Evolutionary conservation across 2,329 filamentous ascomycete genomes (phyloP).

Genomic region (Aspergillus ustus): DNA sequence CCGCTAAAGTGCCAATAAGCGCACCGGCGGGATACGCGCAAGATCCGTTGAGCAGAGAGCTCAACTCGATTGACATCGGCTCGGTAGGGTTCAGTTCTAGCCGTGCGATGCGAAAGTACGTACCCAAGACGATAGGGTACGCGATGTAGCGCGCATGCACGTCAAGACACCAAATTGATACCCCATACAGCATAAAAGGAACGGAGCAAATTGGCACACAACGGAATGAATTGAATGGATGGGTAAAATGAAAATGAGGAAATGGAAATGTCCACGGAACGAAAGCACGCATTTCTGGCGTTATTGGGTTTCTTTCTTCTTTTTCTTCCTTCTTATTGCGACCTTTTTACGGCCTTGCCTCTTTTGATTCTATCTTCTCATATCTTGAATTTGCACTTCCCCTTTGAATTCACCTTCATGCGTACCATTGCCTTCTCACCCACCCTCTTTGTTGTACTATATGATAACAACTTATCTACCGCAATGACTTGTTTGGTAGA

Average conservation of each 20-base stretch:
- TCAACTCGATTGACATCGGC: conserved; percentile 58
- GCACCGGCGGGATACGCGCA: conserved; percentile 35
- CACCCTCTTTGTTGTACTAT: conserved; percentile 12
- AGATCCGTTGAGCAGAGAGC: conserved; percentile 62
- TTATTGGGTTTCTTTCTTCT: not conserved
- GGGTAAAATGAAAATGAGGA: conserved; percentile 17
- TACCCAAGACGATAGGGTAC: conserved; percentile 37
- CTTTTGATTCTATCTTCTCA: conserved; percentile 10
- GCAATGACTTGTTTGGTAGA: not conserved
- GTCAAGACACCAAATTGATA: not conserved
- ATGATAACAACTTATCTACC: not conserved
- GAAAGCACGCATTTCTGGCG: conserved; percentile 7
- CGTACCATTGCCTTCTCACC: conserved; percentile 4
- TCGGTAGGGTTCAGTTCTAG: conserved; percentile 35
- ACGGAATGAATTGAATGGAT: conserved; percentile 7
- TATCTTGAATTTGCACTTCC: not conserved
- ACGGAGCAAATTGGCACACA: not conserved
- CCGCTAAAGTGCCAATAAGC: conserved; percentile 48
- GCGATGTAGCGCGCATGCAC: conserved; percentile 26
- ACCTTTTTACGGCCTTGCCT: not conserved
- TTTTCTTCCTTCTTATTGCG: not conserved
- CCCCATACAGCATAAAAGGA: not conserved
- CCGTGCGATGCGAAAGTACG: conserved; percentile 39
- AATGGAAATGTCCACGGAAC: conserved; percentile 10
- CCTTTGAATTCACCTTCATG: not conserved